Base-by-base conservation (phyloP, 148 eudicot species). In the Chenopodium quinoa region DNA sequence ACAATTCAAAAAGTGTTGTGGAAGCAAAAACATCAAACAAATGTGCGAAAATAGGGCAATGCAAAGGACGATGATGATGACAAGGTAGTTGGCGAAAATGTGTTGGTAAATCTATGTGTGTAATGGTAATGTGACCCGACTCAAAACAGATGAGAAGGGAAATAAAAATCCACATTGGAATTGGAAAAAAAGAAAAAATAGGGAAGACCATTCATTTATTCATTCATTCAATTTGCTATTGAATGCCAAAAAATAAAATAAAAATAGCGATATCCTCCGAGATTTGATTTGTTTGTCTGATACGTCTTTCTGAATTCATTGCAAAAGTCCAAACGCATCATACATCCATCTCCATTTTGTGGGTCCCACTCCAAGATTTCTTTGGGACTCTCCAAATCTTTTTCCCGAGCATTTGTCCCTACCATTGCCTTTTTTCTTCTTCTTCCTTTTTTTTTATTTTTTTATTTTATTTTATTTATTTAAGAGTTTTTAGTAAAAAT, bases 271-370 rank as follows among this genome's bases (percentile, higher is more conserved):
- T 12, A 82, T 82, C 62, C 84, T 76, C 23, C 63, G 67, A 79
- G 86, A 75, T 83, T 79, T 79, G 80, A 69, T 83, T 40, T 79
- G 68, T 69, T 84, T 80, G 83, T 79, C 80, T 70, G 80, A 75
- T 75, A 84, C 77, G 73, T 76, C 86, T 83, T 79, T 83, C 79
- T 67, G 80, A 83, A 83, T 83, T 83, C 82, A 83, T 83, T 83
- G 73, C 86, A 23, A 79, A 63, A 66, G 40, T 83, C 85, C 75
- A 75, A 83, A 79, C 58, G 78, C 82, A 83, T 83, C 85, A 32
- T 78, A 48, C 85, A 83, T 79, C 75, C 71, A 63, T 83, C 82
- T 54, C 54, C 56, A 52, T 76, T 79, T 31, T 2, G 3, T 75
- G 44, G 83, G 73, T 27, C 83, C 85, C 80, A 71, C 83, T 10